These are phyloP conservation scores for Penicillium sp. DNA, from an alignment of 2,329 filamentous ascomycete genomes.

Conservation along the genomic window DNA sequence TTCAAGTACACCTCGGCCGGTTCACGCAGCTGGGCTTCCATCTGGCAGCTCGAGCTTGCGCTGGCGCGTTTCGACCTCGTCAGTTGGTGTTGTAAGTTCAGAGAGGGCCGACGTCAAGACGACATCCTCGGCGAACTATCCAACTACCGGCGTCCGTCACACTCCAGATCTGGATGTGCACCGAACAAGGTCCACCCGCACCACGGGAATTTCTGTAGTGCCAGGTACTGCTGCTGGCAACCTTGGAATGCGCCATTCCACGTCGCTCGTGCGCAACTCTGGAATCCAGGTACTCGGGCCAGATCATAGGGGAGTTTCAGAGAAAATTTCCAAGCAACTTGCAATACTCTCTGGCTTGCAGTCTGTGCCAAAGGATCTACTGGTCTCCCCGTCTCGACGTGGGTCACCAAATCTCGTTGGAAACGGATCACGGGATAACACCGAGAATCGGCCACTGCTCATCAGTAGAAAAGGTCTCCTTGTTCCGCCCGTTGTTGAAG, in stretches of 20 bases:
- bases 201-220: neutral
- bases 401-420: neutral
- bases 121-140: neutral
- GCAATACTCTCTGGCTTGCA: neutral
- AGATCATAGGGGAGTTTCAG: neutral
- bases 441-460: neutral
- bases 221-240: neutral
- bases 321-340: neutral
- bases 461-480: neutral
- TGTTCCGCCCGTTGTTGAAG: neutral
- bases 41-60: slow-evolving; percentile 5
- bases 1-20: neutral
- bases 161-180: neutral
- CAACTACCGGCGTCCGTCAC: neutral
- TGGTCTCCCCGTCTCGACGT: neutral
- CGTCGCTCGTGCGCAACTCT: neutral
- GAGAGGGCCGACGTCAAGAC: neutral
- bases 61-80: slow-evolving; percentile 6
- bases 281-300: neutral
- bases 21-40: neutral
- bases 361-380: neutral
- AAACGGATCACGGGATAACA: neutral
- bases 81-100: neutral
- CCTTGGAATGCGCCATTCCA: neutral
- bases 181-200: neutral